phyloP scores from a whole-genome alignment of 495 filamentous ascomycete species.

The Usnea hakonensis region DNA sequence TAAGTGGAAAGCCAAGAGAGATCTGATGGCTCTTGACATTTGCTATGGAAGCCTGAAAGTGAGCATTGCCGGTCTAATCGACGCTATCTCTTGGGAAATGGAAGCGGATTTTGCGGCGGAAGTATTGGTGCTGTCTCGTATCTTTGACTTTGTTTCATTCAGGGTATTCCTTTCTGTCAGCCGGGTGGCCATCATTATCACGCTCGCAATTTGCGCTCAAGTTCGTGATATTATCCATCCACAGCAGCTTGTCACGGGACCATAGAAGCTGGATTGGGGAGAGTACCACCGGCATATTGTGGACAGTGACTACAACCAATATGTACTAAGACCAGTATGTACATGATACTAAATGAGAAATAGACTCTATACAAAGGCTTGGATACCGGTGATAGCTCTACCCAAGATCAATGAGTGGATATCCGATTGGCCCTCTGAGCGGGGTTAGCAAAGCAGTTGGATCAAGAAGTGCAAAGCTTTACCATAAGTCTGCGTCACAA shows the following conservation, averaged over 20 bases:
- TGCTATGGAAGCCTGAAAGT: not conserved
- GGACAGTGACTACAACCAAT: not conserved
- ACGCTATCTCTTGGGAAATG: not conserved
- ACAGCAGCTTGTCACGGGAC: not conserved
- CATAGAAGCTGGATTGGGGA: not conserved
- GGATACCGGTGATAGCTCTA: constrained; percentile 61
- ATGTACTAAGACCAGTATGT: not conserved
- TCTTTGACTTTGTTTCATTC: not conserved
- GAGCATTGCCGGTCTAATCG: not conserved
- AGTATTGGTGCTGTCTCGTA: not conserved
- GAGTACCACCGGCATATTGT: not conserved
- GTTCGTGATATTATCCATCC: not conserved
- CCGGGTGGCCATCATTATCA: not conserved
- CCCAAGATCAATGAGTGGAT: constrained; percentile 56
- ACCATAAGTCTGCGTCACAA: constrained; percentile 92
- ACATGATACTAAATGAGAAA: not conserved
- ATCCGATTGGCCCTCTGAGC: constrained; percentile 20
- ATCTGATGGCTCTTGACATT: not conserved
- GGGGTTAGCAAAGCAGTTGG: not conserved
- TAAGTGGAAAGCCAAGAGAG: not conserved
- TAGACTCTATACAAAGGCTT: constrained; percentile 51
- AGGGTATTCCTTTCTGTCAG: not conserved
- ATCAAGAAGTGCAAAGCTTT: constrained; percentile 28
- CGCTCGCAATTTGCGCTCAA: not conserved
- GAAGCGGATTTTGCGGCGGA: not conserved